Percentiles rank a stretch among this genome's conserved stretches.
Conservation (phyloP, 805 yeast genomes). For the Brettanomyces sp. region DNA sequence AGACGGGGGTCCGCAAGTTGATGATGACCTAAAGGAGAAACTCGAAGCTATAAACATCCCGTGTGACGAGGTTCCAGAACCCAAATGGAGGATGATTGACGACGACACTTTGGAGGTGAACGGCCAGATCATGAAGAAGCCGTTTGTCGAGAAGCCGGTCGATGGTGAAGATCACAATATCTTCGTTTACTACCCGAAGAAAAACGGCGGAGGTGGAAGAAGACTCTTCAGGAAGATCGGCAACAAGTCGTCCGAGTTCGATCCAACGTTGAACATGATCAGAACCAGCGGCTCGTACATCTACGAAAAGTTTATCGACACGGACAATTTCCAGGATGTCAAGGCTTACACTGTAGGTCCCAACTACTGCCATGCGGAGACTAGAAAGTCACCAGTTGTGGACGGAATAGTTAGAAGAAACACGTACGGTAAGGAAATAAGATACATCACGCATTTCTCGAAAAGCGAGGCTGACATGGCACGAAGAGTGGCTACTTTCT, state of each 20-base stretch:
- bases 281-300: constrained; percentile 87
- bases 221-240: constrained; percentile 91
- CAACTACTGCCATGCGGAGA: constrained; percentile 90
- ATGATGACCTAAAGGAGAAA: constrained; percentile 52
- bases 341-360: constrained; percentile 97
- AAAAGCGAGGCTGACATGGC: constrained; percentile 79
- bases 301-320: constrained; percentile 93
- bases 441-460: constrained; percentile 76
- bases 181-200: constrained; percentile 77
- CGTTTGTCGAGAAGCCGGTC: constrained; percentile 96
- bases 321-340: constrained; percentile 96
- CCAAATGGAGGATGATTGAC: constrained; percentile 80
- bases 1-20: constrained; percentile 93
- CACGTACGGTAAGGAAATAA: constrained; percentile 93
- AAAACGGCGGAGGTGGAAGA: constrained; percentile 97
- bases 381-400: constrained; percentile 97
- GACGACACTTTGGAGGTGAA: constrained; percentile 74
- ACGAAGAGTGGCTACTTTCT: constrained; percentile 56
- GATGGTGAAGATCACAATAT: constrained; percentile 99
- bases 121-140: constrained; percentile 68
- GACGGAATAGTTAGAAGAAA: constrained; percentile 97
- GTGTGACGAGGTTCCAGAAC: constrained; percentile 44
- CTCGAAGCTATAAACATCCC: constrained; percentile 55
- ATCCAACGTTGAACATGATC: constrained; percentile 63
- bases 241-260: constrained; percentile 93